These are phyloP conservation scores for Hypoxylon sp. DNA, from an alignment of 2,329 filamentous ascomycete genomes.

Conservation along the genomic window DNA sequence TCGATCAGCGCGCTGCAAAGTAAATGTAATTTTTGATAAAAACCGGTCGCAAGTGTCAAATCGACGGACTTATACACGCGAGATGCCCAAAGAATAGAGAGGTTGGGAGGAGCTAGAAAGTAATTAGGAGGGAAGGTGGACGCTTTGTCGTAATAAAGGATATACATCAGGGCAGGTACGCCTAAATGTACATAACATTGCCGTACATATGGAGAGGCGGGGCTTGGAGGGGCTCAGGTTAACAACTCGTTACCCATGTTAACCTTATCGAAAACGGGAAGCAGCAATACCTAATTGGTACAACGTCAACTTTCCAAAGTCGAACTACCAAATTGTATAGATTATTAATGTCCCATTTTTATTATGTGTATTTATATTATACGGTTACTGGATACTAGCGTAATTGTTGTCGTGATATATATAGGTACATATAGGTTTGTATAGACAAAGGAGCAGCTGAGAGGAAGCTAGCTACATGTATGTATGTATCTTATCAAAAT, in stretches of 20 bases:
- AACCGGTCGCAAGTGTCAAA: slow-evolving; percentile 1
- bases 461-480: not conserved
- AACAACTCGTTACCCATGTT: slow-evolving; percentile 27
- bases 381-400: too few species aligned
- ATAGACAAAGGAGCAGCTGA: not conserved
- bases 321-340: slow-evolving; percentile 13
- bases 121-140: slow-evolving; percentile 31
- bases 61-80: slow-evolving; percentile 19
- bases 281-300: slow-evolving; percentile 32
- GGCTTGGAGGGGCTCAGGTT: slow-evolving; percentile 45
- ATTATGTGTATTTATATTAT: not conserved
- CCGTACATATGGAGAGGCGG: slow-evolving; percentile 31
- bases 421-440: not conserved
- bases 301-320: slow-evolving; percentile 21
- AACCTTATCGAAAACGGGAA: slow-evolving; percentile 30
- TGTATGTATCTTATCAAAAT: not conserved
- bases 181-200: slow-evolving; percentile 6
- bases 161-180: slow-evolving; percentile 24
- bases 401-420: not conserved
- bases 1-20: slow-evolving; percentile 12
- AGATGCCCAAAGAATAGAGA: slow-evolving; percentile 29
- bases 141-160: slow-evolving; percentile 30
- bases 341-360: slow-evolving; percentile 2
- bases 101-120: slow-evolving; percentile 27
- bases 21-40: slow-evolving; percentile 17